A percentile compares a stretch with the other conserved stretches of the same genome.
These are phyloP conservation scores for Cunninghamia lanceolata DNA, from an alignment of 75 land plant genomes.

Conservation along the genomic window DNA sequence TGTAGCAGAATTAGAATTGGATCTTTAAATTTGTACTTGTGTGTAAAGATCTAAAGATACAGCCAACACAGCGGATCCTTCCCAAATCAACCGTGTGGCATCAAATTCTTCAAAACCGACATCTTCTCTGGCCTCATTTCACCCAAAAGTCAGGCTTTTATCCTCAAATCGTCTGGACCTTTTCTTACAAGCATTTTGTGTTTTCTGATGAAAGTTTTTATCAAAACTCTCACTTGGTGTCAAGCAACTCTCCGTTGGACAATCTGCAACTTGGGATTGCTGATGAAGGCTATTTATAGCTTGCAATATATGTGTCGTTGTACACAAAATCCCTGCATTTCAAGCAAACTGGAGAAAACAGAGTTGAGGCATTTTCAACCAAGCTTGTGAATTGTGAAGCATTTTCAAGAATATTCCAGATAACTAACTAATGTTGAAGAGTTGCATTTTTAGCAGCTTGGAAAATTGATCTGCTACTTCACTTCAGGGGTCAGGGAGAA, in stretches of 20 bases:
- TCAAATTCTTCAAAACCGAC: background rate
- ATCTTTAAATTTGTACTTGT: too few species aligned
- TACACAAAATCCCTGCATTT: slow-evolving; percentile 7
- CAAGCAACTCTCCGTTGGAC: slow-evolving; percentile 58
- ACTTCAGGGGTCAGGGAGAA: too few species aligned
- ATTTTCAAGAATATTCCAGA: too few species aligned
- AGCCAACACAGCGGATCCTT: too few species aligned
- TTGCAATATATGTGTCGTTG: slow-evolving; percentile 8
- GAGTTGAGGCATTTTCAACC: slow-evolving; percentile 37
- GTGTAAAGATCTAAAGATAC: too few species aligned
- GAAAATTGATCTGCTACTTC: too few species aligned
- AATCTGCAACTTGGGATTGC: slow-evolving; percentile 19
- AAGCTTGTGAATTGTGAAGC: too few species aligned
- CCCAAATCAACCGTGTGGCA: slow-evolving; percentile 8
- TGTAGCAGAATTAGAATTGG: too few species aligned
- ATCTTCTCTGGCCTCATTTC: slow-evolving; percentile 7
- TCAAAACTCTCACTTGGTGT: slow-evolving; percentile 54
- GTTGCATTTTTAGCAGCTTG: too few species aligned
- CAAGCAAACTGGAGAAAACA: slow-evolving; percentile 29
- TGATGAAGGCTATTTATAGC: slow-evolving; percentile 1
- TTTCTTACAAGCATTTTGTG: background rate
- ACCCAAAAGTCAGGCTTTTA: background rate
- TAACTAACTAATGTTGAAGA: too few species aligned
- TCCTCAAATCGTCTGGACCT: background rate
- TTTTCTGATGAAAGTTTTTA: slow-evolving; percentile 17